phyloP scores from a whole-genome alignment of 2,329 filamentous ascomycete species.

The Penicillium sp. region DNA sequence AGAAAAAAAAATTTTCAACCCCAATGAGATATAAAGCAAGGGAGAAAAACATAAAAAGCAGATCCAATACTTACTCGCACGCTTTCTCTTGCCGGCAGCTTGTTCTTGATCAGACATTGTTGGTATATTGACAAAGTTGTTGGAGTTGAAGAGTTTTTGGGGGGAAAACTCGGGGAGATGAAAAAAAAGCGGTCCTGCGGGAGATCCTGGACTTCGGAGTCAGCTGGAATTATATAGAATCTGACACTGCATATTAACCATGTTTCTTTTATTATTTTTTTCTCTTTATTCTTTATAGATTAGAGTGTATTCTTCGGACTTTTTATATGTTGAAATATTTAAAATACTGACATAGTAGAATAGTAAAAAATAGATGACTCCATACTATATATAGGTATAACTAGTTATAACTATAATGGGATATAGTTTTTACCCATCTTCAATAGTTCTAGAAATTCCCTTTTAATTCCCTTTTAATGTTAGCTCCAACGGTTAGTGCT shows the following conservation, averaged over 20 bases:
- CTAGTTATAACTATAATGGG: too few relatives aligned
- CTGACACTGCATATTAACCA: background rate
- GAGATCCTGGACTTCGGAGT: background rate
- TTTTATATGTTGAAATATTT: too few relatives aligned
- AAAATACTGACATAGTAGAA: too few relatives aligned
- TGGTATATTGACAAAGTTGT: constrained; percentile 9
- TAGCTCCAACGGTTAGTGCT: background rate
- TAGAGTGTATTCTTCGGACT: background rate
- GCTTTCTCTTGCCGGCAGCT: constrained; percentile 40
- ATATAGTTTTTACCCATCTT: background rate
- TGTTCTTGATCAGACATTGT: constrained; percentile 36
- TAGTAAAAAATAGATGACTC: background rate
- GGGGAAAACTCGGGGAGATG: background rate
- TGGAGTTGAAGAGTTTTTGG: constrained; percentile 25
- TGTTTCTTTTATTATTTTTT: too few relatives aligned
- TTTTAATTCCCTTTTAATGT: background rate
- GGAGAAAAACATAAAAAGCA: background rate
- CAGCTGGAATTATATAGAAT: background rate
- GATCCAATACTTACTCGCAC: constrained; percentile 37
- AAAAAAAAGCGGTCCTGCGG: background rate
- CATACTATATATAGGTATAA: too few relatives aligned
- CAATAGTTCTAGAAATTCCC: background rate
- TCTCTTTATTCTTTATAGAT: background rate
- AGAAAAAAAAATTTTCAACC: background rate
- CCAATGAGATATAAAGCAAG: background rate